Evolutionary conservation across 1,139 yeast genomes (phyloP), one percentile per base, ranked within the genome.

Genomic region (Suhomyces kunorum): DNA sequence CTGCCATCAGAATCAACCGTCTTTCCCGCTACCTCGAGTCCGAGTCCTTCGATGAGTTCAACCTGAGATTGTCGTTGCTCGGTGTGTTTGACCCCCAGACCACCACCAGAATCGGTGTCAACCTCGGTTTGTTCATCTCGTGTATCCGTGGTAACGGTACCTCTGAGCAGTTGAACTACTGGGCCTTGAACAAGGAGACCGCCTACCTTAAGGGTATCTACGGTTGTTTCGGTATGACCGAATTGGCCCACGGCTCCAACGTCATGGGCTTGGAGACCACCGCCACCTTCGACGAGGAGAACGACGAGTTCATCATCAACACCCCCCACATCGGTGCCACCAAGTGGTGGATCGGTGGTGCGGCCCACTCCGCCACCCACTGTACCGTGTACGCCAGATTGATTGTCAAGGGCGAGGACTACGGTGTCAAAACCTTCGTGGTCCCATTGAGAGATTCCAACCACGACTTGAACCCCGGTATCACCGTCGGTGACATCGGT

Each of bases 261-360:
- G 76, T 71, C 34, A 63, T 66, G 32, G 76, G 75, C 39, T 59
- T 68, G 55, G 75, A 71, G 55, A 71, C 77, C 39, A 70, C 75
- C 35, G 77, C 77, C 42, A 67, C 73, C 38, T 71, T 63, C 44
- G 74, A 71, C 51, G 51, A 52, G 38, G 68, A 61, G 32, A 59
- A 53, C 29, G 76, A 71, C 46, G 72, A 69, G 53, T 71, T 71
- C 42, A 49, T 71, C 53, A 67, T 71, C 50, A 64, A 71, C 55
- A 71, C 77, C 32, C 77, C 77, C 6, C 74, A 71, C 53, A 63
- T 71, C 50, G 74, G 76, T 52, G 77, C 77, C 45, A 70, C 77
- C 46, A 71, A 71, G 53, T 71, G 77, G 77, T 71, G 77, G 77
- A 71, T 71, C 39, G 76, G 77, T 39, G 76, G 76, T 51, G 76